Evolutionary conservation across 345 rosid species (phyloP).

Genomic region (Dipteronia dyeriana): DNA sequence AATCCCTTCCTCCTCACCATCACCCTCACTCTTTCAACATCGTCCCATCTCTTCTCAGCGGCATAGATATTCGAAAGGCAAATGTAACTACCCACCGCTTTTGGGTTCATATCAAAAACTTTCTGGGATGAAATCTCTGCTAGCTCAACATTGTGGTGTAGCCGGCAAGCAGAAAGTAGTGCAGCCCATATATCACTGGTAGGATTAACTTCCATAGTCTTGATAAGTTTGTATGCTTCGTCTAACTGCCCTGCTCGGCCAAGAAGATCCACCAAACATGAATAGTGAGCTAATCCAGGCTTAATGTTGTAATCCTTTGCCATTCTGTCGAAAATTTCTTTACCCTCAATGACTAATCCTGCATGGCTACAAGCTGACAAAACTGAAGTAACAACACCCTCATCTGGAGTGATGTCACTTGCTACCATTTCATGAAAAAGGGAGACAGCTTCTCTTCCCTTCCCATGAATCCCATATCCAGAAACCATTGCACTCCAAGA

Average conservation of each 20-base stretch:
- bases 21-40: constrained; percentile 29
- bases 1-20: constrained; percentile 25
- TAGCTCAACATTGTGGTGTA: constrained; percentile 27
- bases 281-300: constrained; percentile 24
- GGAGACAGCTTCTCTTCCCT: constrained; percentile 28
- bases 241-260: constrained; percentile 29
- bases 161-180: constrained; percentile 29
- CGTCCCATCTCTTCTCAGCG: constrained; percentile 31
- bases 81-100: constrained; percentile 29
- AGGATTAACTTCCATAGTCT: constrained; percentile 17
- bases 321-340: constrained; percentile 28
- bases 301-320: constrained; percentile 14
- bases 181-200: constrained; percentile 30
- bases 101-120: constrained; percentile 12
- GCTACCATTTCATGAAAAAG: constrained; percentile 25
- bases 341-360: constrained; percentile 34
- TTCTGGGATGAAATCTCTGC: constrained; percentile 29
- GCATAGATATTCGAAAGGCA: constrained; percentile 31
- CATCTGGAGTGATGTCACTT: constrained; percentile 23
- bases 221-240: constrained; percentile 25
- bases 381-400: constrained; percentile 29
- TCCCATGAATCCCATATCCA: constrained; percentile 31
- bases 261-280: constrained; percentile 37
- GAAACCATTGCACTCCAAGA: constrained; percentile 33
- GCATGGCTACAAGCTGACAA: constrained; percentile 39